Base-by-base conservation (phyloP, 352 stramenopile species). In the Pelagophyceae sp. region DNA sequence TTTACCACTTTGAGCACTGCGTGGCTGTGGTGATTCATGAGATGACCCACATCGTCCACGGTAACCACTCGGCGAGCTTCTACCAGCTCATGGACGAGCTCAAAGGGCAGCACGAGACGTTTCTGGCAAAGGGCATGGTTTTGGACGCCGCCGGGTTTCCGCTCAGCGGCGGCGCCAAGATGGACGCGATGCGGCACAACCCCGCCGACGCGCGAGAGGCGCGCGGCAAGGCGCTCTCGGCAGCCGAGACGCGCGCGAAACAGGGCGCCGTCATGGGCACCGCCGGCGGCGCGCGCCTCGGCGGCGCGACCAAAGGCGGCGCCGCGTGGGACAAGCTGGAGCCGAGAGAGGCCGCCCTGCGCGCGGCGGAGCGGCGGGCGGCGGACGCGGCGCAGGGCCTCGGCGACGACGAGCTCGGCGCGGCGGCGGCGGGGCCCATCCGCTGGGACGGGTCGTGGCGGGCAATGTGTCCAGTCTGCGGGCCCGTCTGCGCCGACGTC, bases 11-110 rank as follows among this genome's bases (percentile, higher is more conserved):
- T 69, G 35, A 70, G 37, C 58, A 77, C 45, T 64, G 79, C n/a
- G 38, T 83, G 5, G 72, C 33, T n/a, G 77, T 83, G 0, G 82
- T 83, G 80, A 40, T 80, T 6, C 80, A 83, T 64, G 80, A 83
- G 67, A 80, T 83, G 35, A 80, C 77, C 0, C 80, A 83, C 77
- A 77, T 76, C n/a, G 60, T 38, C 25, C 80, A 82, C 64, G 80
- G 80, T 2, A 83, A 82, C 35, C 80, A 83, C 71, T 77, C 77
- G 2, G 77, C 80, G 17, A 64, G 17, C 17, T 83, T 83, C 72
- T 82, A 82, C 61, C 38, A 78, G 50, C 77, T 78, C 0, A 69
- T 83, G 72, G 38, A 77, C 61, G 77, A 83, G 64, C 78, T 81
- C 77, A 77, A 70, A 72, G 5, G 3, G n/a, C 65, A 81, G 32